A percentile compares a stretch with the other conserved stretches of the same genome.
Conservation (phyloP, 257 asterid genomes). For the Prunella vulgaris region DNA sequence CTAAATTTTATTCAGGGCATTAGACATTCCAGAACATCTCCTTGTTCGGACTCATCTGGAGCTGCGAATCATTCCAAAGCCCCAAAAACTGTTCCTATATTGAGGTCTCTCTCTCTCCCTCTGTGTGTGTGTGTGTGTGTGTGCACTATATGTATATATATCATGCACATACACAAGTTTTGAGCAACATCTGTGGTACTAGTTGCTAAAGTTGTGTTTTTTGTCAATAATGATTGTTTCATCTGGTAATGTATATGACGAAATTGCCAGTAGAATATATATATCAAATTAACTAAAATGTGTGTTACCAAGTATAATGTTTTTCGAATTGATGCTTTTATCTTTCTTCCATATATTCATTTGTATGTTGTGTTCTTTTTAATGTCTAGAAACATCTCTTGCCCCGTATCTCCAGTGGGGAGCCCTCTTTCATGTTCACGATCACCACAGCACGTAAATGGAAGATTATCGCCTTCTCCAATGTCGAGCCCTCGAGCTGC, state of each 20-base stretch:
- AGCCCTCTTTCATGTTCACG: constrained; percentile 61
- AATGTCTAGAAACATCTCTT: constrained; percentile 48
- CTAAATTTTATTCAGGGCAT: constrained; percentile 33
- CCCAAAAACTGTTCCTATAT: constrained; percentile 30
- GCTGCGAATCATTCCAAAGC: constrained; percentile 23
- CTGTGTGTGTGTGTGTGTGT: constrained; percentile 7
- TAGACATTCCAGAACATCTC: constrained; percentile 30
- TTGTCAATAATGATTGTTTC: not conserved
- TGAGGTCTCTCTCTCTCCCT: constrained; percentile 32
- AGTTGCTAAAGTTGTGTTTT: not conserved
- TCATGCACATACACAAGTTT: not conserved
- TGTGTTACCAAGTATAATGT: not conserved
- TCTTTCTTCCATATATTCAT: not conserved
- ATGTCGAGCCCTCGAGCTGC: constrained; percentile 60
- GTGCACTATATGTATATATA: too few relatives aligned
- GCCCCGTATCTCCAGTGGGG: constrained; percentile 68
- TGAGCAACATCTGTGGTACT: not conserved
- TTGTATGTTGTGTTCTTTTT: not conserved
- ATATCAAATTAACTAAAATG: not conserved
- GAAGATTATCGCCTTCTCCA: constrained; percentile 57
- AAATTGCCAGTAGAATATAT: too few relatives aligned
- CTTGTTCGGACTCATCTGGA: constrained; percentile 30
- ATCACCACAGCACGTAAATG: constrained; percentile 52
- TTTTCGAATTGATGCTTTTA: not conserved
- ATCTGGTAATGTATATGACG: too few relatives aligned